A percentile compares a stretch with the other conserved stretches of the same genome.
phyloP scores from a whole-genome alignment of 129 eudicot species.

The Pseudognaphalium luteoalbum region DNA sequence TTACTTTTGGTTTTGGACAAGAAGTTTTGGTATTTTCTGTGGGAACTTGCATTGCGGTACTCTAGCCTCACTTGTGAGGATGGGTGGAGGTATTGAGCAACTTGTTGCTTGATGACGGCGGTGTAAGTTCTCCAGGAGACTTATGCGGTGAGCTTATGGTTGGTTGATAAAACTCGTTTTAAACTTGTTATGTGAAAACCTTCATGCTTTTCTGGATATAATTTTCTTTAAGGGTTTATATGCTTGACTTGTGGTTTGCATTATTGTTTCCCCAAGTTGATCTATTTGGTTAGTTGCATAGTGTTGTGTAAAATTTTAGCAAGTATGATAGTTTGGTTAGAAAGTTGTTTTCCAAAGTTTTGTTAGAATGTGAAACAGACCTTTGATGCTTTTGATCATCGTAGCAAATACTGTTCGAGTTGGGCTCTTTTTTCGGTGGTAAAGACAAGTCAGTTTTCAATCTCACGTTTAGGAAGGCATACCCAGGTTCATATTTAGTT shows the following conservation, averaged over 20 bases:
- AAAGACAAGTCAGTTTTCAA: too few relatives aligned
- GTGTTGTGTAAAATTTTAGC: too few relatives aligned
- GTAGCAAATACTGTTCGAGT: too few relatives aligned
- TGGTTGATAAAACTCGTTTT: neutral
- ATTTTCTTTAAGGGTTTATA: neutral
- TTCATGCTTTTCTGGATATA: neutral
- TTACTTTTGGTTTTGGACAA: constrained; percentile 9
- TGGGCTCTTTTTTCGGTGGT: too few relatives aligned
- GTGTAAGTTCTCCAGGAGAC: neutral
- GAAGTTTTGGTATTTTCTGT: constrained; percentile 18
- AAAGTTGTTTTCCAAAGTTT: too few relatives aligned
- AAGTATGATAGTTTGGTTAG: too few relatives aligned
- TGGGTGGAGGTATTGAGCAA: constrained; percentile 33
- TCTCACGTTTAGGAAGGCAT: too few relatives aligned
- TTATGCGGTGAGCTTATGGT: neutral
- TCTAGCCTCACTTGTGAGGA: constrained; percentile 44
- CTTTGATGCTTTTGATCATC: too few relatives aligned
- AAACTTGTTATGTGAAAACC: neutral
- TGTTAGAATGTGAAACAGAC: too few relatives aligned
- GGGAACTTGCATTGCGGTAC: constrained; percentile 25
- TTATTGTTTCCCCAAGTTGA: neutral
- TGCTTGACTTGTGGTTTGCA: neutral
- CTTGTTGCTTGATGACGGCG: constrained; percentile 31
- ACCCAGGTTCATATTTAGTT: too few relatives aligned
- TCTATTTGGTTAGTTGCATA: too few relatives aligned